Evolutionary conservation across 2,329 filamentous ascomycete species (phyloP).

Genomic region (Penicillium italicum): DNA sequence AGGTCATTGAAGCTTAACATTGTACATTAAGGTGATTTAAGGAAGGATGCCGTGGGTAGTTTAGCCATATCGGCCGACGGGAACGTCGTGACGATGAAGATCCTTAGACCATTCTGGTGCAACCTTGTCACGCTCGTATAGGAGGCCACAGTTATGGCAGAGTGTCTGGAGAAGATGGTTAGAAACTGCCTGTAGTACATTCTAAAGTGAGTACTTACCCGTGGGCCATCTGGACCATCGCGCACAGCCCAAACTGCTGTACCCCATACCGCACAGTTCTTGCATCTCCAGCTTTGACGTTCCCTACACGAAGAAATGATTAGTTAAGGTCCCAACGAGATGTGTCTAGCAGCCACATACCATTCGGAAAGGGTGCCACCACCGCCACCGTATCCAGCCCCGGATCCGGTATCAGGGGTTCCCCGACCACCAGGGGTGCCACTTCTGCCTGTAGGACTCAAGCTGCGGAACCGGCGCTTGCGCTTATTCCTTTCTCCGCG

Average conservation of each 20-base stretch:
- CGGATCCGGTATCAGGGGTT: slow-evolving; percentile 66
- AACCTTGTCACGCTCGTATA: slow-evolving; percentile 82
- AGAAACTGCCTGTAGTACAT: slow-evolving; percentile 10
- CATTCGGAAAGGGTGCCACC: slow-evolving; percentile 64
- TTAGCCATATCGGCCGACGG: slow-evolving; percentile 34
- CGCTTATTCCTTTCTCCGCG: slow-evolving; percentile 91
- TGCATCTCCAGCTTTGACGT: slow-evolving; percentile 78
- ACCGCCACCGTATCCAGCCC: slow-evolving; percentile 66
- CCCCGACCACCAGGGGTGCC: slow-evolving; percentile 67
- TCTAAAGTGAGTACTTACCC: slow-evolving; percentile 55
- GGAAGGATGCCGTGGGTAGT: background rate
- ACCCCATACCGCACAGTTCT: slow-evolving; percentile 83
- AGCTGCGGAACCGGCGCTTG: slow-evolving; percentile 84
- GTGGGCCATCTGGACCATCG: slow-evolving; percentile 79
- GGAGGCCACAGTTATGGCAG: slow-evolving; percentile 87
- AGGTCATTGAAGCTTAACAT: slow-evolving; percentile 8
- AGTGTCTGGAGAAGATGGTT: slow-evolving; percentile 58
- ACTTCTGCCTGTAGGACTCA: slow-evolving; percentile 71
- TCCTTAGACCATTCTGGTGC: slow-evolving; percentile 74
- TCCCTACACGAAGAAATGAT: slow-evolving; percentile 51
- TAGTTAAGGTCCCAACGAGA: background rate
- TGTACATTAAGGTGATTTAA: slow-evolving; percentile 2
- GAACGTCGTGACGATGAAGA: slow-evolving; percentile 55
- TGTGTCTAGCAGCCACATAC: slow-evolving; percentile 24
- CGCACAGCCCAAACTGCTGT: slow-evolving; percentile 91